Evolutionary conservation across 805 yeast genomes (phyloP).

Genomic region (Nakazawaea siamensis): DNA sequence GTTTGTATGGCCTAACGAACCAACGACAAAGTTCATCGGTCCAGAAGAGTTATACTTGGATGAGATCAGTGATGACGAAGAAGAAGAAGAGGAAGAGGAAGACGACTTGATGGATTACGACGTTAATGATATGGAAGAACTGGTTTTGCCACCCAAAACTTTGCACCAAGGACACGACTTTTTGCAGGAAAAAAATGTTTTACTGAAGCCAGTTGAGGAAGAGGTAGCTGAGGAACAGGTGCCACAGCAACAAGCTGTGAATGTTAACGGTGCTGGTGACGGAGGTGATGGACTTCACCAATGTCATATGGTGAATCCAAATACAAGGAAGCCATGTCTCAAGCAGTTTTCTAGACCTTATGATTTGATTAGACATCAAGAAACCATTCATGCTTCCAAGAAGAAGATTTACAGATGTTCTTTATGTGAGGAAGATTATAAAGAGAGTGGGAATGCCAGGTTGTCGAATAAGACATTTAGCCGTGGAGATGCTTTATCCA

Average conservation of each 20-base stretch:
- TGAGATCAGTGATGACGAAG: slow-evolving; percentile 14
- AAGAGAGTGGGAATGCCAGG: slow-evolving; percentile 30
- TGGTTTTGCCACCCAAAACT: slow-evolving; percentile 1
- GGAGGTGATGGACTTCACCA: slow-evolving; percentile 38
- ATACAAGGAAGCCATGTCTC: slow-evolving; percentile 56
- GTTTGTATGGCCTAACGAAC: slow-evolving; percentile 11
- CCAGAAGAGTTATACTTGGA: slow-evolving; percentile 14
- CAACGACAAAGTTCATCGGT: slow-evolving; percentile 4
- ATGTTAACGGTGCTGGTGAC: background rate
- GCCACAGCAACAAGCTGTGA: background rate
- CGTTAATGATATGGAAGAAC: slow-evolving; percentile 5
- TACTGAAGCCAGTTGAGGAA: background rate
- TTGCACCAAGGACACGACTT: slow-evolving; percentile 2
- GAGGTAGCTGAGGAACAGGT: background rate
- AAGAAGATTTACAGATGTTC: slow-evolving; percentile 82
- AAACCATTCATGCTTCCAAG: slow-evolving; percentile 87
- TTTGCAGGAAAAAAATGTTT: background rate
- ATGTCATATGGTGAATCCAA: slow-evolving; percentile 52
- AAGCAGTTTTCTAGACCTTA: slow-evolving; percentile 90
- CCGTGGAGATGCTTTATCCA: slow-evolving; percentile 87
- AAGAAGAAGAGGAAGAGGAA: slow-evolving; percentile 8
- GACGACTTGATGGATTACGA: slow-evolving; percentile 5
- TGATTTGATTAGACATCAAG: slow-evolving; percentile 91
- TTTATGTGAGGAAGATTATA: slow-evolving; percentile 69
- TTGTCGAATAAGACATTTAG: slow-evolving; percentile 64